Evolutionary conservation across 2,329 filamentous ascomycete genomes (phyloP).

Genomic region (Neonectria hederae): DNA sequence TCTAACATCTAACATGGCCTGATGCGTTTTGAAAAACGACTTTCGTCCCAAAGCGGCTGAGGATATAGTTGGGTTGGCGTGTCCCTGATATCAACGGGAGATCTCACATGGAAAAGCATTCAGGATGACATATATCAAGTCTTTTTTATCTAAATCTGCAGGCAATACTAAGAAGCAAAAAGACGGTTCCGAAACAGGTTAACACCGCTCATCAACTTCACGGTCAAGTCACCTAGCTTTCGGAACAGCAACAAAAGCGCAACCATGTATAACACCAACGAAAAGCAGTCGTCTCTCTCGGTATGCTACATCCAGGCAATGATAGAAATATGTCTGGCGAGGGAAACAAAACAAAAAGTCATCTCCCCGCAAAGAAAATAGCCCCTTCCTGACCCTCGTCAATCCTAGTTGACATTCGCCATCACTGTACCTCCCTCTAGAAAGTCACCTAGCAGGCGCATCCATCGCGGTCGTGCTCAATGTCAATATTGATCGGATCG

Average conservation of each 20-base stretch:
- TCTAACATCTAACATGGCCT: neutral
- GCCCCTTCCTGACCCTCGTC: conserved; percentile 13
- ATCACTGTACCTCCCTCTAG: conserved; percentile 15
- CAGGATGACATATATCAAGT: neutral
- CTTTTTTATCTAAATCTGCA: neutral
- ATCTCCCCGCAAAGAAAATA: conserved; percentile 9
- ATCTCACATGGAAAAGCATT: neutral
- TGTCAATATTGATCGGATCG: conserved; percentile 97
- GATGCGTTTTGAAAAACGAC: neutral
- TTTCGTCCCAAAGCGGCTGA: neutral
- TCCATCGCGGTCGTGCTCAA: conserved; percentile 91
- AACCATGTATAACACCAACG: conserved; percentile 42
- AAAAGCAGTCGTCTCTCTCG: conserved; percentile 33
- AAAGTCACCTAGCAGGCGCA: conserved; percentile 79
- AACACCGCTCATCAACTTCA: conserved; percentile 3
- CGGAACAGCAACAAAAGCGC: conserved; percentile 25
- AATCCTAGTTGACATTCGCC: conserved; percentile 19
- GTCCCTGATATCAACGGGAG: neutral
- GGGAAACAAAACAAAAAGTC: conserved; percentile 10
- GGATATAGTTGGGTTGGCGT: too few species aligned
- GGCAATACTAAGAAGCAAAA: neutral
- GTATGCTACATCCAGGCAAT: conserved; percentile 43
- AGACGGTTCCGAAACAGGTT: neutral
- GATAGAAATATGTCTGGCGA: conserved; percentile 30
- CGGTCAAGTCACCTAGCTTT: neutral